phyloP scores from a whole-genome alignment of 768 basidiomycete genomes.

The Rhodosporidiobolus odoratus region DNA sequence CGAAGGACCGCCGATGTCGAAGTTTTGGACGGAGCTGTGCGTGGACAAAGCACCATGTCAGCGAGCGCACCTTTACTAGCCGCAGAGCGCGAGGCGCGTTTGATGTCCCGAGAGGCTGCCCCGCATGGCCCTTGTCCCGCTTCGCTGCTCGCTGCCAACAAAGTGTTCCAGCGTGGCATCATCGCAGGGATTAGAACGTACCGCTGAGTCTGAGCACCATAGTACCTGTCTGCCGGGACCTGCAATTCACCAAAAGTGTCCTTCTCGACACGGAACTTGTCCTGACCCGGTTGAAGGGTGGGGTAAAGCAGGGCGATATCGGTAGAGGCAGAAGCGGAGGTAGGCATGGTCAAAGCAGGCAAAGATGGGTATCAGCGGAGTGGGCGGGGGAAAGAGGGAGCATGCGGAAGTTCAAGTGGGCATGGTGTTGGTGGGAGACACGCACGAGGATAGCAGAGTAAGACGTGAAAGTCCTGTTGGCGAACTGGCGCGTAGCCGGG shows the following conservation, averaged over 20 bases:
- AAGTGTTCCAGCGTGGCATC: no score
- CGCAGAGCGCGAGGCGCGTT: no score
- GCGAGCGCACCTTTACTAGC: no score
- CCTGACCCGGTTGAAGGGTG: conserved; percentile 22
- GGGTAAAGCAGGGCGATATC: conserved; percentile 17
- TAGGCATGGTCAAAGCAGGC: neutral
- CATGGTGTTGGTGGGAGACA: no score
- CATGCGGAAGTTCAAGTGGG: no score
- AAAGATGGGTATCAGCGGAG: neutral
- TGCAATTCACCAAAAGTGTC: conserved; percentile 95
- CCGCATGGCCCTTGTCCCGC: neutral
- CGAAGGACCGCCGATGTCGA: conserved; percentile 91
- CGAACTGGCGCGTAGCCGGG: conserved; percentile 17
- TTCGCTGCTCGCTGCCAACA: neutral
- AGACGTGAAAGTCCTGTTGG: conserved; percentile 27
- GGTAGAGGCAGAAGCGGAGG: neutral
- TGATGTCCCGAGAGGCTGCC: neutral
- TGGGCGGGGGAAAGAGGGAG: neutral
- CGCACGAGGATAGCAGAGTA: conserved; percentile 33
- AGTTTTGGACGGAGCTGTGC: conserved; percentile 82
- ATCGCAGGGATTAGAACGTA: conserved; percentile 40
- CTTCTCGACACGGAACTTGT: conserved; percentile 56
- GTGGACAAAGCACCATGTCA: neutral
- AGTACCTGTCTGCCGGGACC: conserved; percentile 82
- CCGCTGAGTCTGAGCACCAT: conserved; percentile 98